Percentiles rank a stretch among this genome's conserved stretches.
Conservation (phyloP, 2,329 filamentous ascomycete genomes). For the Helminthosporium solani region DNA sequence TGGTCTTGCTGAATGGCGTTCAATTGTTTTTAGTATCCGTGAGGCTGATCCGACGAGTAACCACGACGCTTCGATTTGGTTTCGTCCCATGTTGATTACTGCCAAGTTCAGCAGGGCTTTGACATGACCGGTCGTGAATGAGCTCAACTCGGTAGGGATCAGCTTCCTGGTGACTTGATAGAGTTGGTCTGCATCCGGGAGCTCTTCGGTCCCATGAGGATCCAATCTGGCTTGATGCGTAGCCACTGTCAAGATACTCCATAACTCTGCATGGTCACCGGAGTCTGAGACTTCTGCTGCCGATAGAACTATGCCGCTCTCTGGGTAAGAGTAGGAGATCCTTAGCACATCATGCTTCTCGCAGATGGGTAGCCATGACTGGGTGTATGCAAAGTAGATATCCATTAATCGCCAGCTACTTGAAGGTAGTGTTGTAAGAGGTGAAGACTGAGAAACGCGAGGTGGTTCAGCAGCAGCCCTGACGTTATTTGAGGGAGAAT, state of each 20-base stretch:
- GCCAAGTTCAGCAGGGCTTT: slow-evolving; percentile 53
- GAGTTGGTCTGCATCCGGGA: slow-evolving; percentile 18
- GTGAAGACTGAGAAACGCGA: slow-evolving; percentile 16
- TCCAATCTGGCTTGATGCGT: slow-evolving; percentile 24
- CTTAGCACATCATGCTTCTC: slow-evolving; percentile 65
- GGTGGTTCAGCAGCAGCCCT: neutral
- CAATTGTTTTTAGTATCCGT: slow-evolving; percentile 51
- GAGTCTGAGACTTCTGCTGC: slow-evolving; percentile 24
- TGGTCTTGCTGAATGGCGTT: slow-evolving; percentile 32
- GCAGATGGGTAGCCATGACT: slow-evolving; percentile 74
- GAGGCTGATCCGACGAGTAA: slow-evolving; percentile 65
- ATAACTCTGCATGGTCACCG: slow-evolving; percentile 48
- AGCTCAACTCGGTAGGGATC: slow-evolving; percentile 32
- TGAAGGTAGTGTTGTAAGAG: slow-evolving; percentile 45
- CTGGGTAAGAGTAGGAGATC: slow-evolving; percentile 56
- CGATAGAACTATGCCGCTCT: slow-evolving; percentile 41
- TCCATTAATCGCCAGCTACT: slow-evolving; percentile 65
- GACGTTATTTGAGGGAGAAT: neutral
- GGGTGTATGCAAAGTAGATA: slow-evolving; percentile 72
- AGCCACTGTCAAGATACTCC: slow-evolving; percentile 48
- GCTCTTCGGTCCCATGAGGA: slow-evolving; percentile 3
- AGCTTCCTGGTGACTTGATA: slow-evolving; percentile 32
- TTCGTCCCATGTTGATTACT: slow-evolving; percentile 62
- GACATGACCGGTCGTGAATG: slow-evolving; percentile 43
- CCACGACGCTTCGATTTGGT: slow-evolving; percentile 62